phyloP scores from a whole-genome alignment of 352 stramenopile species.

The Phytopythium kandeliae region DNA sequence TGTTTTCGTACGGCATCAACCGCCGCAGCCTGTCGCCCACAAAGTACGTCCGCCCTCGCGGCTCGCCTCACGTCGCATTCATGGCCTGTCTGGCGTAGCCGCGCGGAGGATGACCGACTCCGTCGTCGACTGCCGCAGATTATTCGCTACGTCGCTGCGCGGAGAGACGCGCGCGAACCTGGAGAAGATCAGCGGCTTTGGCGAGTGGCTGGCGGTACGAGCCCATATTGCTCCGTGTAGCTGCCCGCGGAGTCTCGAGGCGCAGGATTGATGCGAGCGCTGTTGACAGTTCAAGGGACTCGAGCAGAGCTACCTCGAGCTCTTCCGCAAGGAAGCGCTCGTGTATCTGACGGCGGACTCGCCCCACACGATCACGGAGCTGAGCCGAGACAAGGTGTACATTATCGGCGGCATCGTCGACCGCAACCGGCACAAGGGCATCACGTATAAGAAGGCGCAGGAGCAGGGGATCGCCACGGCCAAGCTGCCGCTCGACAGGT shows the following conservation, averaged over 20 bases:
- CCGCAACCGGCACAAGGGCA: slow-evolving; percentile 93
- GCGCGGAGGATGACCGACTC: background rate
- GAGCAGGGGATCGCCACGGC: slow-evolving; percentile 88
- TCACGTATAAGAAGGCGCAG: slow-evolving; percentile 89
- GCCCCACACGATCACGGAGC: slow-evolving; percentile 82
- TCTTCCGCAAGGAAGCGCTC: slow-evolving; percentile 80
- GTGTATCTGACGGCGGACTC: slow-evolving; percentile 96
- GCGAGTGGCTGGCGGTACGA: slow-evolving; percentile 62
- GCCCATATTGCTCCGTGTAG: too few relatives aligned
- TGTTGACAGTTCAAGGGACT: slow-evolving; percentile 47
- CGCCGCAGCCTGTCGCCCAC: slow-evolving; percentile 44
- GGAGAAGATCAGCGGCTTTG: slow-evolving; percentile 90
- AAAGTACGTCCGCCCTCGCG: slow-evolving; percentile 21
- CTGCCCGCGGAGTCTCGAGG: too few relatives aligned
- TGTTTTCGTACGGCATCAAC: slow-evolving; percentile 86
- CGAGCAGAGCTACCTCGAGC: slow-evolving; percentile 56
- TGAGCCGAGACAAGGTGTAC: slow-evolving; percentile 91
- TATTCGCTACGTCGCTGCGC: slow-evolving; percentile 61
- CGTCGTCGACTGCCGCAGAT: slow-evolving; percentile 16
- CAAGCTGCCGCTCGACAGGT: slow-evolving; percentile 88
- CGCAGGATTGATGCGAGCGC: too few relatives aligned
- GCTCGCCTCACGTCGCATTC: background rate
- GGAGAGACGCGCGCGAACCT: slow-evolving; percentile 79
- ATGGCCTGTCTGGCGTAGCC: background rate
- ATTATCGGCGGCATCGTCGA: slow-evolving; percentile 98